Evolutionary conservation across 495 filamentous ascomycete genomes (phyloP), one percentile per base, ranked within the genome.

Genomic region (Penicillium arizonense): DNA sequence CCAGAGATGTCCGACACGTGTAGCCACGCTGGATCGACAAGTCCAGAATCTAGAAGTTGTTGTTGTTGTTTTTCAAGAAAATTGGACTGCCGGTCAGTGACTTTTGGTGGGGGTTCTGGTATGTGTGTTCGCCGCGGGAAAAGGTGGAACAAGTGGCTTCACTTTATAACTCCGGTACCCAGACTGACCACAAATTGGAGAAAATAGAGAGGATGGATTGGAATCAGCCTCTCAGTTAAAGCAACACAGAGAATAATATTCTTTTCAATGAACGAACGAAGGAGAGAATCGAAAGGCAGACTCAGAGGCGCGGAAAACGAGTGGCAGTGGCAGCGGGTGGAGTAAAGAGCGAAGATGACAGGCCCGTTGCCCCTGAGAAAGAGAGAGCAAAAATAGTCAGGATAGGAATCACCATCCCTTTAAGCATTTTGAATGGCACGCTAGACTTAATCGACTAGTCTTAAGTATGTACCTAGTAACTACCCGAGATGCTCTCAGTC

Each of bases 21-120:
- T 46, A 46, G 30, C 44, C 44, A 46, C 26, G n/a, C 26, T 46
- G 44, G 44, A 18, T n/a, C 18, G 44, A 46, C 44, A 46, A 24
- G 26, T 32, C 11, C 44, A 14, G 26, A 32, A n/a, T 32, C 12
- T 7, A 5, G 21, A 34, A 16, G 30, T 46, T 12, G 44, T 46
- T 20, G 44, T 46, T 46, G 44, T 33, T 46, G 24, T 7, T 46
- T 9, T 33, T 33, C 23, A 20, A 46, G 26, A 34, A 24, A 24
- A 24, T 33, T 33, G 44, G 24, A 46, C 44, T 46, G 44, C 34
- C 18, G 24, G 18, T 34, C 44, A 18, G 44, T 33, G 44, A 16
- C 44, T 46, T n/a, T 8, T 32, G 13, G 11, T 46, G 8, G 26
- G 28, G 11, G 4, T 16, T 46, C 26, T 18, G 44, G 28, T 33